Evolutionary conservation across 495 filamentous ascomycete species (phyloP).

Genomic region (Aspergillus diversus): DNA sequence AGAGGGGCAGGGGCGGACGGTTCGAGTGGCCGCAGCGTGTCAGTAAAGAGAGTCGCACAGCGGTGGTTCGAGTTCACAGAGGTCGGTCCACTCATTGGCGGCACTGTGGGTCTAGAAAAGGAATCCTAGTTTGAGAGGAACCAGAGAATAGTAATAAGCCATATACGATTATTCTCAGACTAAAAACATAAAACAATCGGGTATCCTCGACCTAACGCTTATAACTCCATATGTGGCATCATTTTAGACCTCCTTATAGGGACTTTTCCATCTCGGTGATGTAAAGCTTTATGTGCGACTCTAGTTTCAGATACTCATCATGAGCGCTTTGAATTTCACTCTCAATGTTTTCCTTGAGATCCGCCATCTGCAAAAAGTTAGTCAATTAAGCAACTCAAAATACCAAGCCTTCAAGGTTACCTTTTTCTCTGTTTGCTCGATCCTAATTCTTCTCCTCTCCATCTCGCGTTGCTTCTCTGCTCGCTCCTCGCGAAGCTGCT

Average conservation of each 20-base stretch:
- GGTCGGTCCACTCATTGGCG: background rate
- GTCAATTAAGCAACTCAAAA: constrained; percentile 8
- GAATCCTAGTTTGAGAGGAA: constrained; percentile 18
- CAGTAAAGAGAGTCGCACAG: constrained; percentile 62
- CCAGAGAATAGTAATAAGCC: constrained; percentile 16
- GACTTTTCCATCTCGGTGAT: constrained; percentile 98
- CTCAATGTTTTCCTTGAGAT: constrained; percentile 96
- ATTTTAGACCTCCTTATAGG: constrained; percentile 53
- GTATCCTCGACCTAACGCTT: constrained; percentile 48
- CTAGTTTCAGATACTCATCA: constrained; percentile 94
- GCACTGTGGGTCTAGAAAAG: constrained; percentile 4
- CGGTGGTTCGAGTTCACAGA: constrained; percentile 73
- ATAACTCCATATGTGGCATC: constrained; percentile 42
- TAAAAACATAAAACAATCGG: constrained; percentile 30
- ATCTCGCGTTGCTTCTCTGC: constrained; percentile 85
- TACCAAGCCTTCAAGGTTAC: constrained; percentile 43
- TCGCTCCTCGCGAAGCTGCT: constrained; percentile 79
- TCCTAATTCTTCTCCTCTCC: constrained; percentile 84
- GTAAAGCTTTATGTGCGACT: constrained; percentile 95
- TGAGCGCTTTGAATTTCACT: constrained; percentile 84
- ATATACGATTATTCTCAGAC: constrained; percentile 26
- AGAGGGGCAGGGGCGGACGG: constrained; percentile 53
- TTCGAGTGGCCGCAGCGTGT: constrained; percentile 57
- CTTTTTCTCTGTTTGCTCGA: constrained; percentile 99
- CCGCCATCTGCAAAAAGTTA: constrained; percentile 72